These are phyloP conservation scores for Cladophialophora psammophila DNA, from an alignment of 2,329 filamentous ascomycete genomes.

Conservation along the genomic window DNA sequence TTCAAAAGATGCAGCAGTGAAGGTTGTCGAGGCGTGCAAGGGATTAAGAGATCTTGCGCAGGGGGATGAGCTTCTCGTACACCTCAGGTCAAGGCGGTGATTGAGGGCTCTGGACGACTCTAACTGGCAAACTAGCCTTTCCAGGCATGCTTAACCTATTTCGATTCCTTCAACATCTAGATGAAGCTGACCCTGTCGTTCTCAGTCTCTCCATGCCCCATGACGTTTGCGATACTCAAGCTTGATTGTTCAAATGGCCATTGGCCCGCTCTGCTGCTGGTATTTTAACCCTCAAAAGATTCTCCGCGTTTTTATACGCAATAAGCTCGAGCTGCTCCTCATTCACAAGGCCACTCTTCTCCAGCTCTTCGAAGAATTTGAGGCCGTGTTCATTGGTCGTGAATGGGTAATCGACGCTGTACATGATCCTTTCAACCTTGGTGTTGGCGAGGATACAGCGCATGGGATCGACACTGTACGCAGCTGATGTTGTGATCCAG, in stretches of 20 bases:
- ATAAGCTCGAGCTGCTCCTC: slow-evolving; percentile 58
- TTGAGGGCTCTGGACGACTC: background rate
- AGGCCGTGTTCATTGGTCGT: slow-evolving; percentile 57
- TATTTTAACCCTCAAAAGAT: slow-evolving; percentile 47
- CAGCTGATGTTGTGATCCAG: slow-evolving; percentile 64
- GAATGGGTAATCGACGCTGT: slow-evolving; percentile 66
- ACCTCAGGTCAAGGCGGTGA: background rate
- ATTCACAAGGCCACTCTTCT: slow-evolving; percentile 57
- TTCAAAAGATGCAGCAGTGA: background rate
- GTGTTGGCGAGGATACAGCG: slow-evolving; percentile 45
- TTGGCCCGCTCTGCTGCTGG: background rate
- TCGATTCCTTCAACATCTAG: too few relatives aligned
- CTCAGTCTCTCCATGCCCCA: too few relatives aligned
- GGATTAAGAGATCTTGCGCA: background rate
- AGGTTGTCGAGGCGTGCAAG: slow-evolving; percentile 11
- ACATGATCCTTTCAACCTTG: slow-evolving; percentile 58
- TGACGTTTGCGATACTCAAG: too few relatives aligned
- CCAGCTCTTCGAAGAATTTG: slow-evolving; percentile 57
- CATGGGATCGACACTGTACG: slow-evolving; percentile 59
- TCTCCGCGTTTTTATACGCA: slow-evolving; percentile 60
- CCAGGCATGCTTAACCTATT: too few relatives aligned
- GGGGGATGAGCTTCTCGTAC: background rate
- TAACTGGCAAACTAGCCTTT: too few relatives aligned
- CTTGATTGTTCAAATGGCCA: too few relatives aligned
- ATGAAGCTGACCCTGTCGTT: too few relatives aligned